Conservation (phyloP, 805 yeast species). For the Nakazawaea ishiwadae region DNA sequence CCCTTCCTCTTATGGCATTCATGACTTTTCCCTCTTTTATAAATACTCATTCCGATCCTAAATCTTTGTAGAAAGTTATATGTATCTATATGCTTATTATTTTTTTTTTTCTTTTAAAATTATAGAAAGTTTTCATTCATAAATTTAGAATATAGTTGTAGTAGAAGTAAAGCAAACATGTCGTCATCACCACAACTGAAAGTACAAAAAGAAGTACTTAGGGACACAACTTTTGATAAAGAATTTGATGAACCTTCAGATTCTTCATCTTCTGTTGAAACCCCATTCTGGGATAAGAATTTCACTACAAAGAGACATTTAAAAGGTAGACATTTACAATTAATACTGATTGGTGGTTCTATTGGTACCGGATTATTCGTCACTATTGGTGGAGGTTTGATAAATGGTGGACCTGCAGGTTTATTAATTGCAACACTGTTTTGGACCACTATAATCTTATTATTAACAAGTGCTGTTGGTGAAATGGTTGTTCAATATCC, state of each 20-base stretch:
- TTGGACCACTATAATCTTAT: constrained; percentile 27
- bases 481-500: constrained; percentile 35
- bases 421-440: constrained; percentile 27
- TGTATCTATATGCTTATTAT: too few relatives aligned
- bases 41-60: too few relatives aligned
- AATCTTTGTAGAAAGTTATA: too few relatives aligned
- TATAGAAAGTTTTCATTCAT: too few relatives aligned
- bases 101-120: too few relatives aligned
- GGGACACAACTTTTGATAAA: constrained; percentile 3
- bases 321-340: constrained; percentile 30
- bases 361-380: constrained; percentile 35
- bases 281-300: constrained; percentile 8
- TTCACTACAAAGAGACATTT: constrained; percentile 26
- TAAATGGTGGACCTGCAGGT: constrained; percentile 30
- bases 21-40: too few relatives aligned
- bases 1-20: too few relatives aligned
- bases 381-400: constrained; percentile 31
- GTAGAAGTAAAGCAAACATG: too few relatives aligned
- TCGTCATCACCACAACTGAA: too few relatives aligned
- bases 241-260: constrained; percentile 4
- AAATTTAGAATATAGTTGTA: too few relatives aligned
- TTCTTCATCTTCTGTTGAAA: constrained; percentile 3
- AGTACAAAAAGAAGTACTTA: constrained; percentile 3
- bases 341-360: constrained; percentile 36
- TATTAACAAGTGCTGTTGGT: constrained; percentile 30